These are phyloP conservation scores for Coffea humblotiana DNA, from an alignment of 305 asterid species.

Conservation along the genomic window DNA sequence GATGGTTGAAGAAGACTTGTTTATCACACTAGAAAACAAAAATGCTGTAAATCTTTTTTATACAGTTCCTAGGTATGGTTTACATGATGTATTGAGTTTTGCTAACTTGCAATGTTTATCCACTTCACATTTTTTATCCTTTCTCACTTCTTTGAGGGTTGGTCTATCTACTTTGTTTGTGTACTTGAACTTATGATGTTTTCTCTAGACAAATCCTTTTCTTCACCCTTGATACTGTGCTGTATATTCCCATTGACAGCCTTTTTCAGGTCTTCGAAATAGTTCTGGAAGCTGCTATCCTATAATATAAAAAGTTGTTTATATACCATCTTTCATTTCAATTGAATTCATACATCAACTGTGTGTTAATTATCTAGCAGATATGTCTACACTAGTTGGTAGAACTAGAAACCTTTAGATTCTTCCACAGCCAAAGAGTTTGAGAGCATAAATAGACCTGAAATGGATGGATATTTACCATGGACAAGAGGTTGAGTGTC, in stretches of 20 bases:
- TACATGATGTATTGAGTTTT: neutral
- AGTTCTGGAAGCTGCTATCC: neutral
- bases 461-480: neutral
- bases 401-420: neutral
- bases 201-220: neutral
- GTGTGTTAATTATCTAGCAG: neutral
- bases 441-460: neutral
- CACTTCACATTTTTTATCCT: neutral
- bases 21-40: neutral
- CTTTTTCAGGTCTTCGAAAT: neutral
- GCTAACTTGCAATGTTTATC: neutral
- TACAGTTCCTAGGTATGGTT: neutral
- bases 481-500: neutral
- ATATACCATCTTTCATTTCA: neutral
- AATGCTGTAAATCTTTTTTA: too few species aligned
- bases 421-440: neutral
- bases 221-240: neutral
- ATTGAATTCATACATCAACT: neutral
- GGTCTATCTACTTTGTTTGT: neutral
- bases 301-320: neutral
- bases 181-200: neutral
- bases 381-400: neutral
- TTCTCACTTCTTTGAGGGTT: neutral
- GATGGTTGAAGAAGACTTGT: neutral
- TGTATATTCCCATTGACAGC: neutral